Evolutionary conservation across 1,284 basidiomycete species (phyloP).

Genomic region (Cryptococcus wingfieldii): DNA sequence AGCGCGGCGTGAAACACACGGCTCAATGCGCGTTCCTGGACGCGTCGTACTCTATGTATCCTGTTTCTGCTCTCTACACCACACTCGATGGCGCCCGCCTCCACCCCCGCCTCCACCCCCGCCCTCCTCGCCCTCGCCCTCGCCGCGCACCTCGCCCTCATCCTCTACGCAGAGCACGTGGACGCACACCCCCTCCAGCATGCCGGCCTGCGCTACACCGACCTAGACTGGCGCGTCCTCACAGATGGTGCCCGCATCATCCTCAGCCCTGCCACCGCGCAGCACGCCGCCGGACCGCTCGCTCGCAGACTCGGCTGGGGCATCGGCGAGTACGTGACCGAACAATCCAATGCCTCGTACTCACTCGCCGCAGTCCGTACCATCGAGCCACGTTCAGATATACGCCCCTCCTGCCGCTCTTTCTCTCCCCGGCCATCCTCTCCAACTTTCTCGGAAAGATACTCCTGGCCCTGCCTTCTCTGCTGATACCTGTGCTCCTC

Average conservation of each 20-base stretch:
- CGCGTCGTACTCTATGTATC: no score
- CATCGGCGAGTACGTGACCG: no score
- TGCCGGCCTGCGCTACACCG: conserved; percentile 77
- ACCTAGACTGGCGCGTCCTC: conserved; percentile 95
- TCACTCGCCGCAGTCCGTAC: conserved; percentile 67
- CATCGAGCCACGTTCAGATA: conserved; percentile 92
- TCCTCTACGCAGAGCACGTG: conserved; percentile 40
- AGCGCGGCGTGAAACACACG: background rate
- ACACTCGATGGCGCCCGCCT: background rate
- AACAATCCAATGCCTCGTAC: background rate
- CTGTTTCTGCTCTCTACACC: no score
- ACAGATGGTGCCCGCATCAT: conserved; percentile 63
- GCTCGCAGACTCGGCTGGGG: conserved; percentile 47
- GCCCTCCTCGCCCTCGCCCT: conserved; percentile 18
- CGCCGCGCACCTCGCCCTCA: conserved; percentile 29
- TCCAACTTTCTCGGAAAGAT: conserved; percentile 85
- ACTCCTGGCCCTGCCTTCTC: conserved; percentile 79
- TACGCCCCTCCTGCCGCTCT: conserved; percentile 81
- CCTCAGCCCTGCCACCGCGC: conserved; percentile 35
- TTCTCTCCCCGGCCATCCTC: conserved; percentile 75
- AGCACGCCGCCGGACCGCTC: conserved; percentile 61
- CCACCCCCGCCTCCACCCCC: background rate
- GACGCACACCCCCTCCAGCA: conserved; percentile 39
- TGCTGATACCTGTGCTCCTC: conserved; percentile 74
- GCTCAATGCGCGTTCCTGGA: no score